phyloP scores from a whole-genome alignment of 495 filamentous ascomycete genomes.

The Penicillium egyptiacum region DNA sequence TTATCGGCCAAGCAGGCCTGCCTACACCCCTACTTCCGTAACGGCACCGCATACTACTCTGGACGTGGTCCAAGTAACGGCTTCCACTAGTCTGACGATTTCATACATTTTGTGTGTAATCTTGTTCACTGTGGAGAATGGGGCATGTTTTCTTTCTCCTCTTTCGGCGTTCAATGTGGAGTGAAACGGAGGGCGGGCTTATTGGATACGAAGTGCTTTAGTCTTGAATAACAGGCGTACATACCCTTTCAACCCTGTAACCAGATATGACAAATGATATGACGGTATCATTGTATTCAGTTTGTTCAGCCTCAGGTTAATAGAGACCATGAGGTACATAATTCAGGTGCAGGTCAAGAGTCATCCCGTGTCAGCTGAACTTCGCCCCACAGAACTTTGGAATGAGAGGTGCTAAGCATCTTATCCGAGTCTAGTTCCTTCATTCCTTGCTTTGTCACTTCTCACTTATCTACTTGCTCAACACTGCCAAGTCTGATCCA shows the following conservation, averaged over 20 bases:
- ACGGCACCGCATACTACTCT: constrained; percentile 57
- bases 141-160: constrained; percentile 25
- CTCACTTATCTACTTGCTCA: background rate
- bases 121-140: constrained; percentile 22
- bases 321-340: background rate
- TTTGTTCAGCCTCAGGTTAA: constrained; percentile 18
- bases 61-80: constrained; percentile 48
- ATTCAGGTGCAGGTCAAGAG: background rate
- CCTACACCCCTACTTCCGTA: constrained; percentile 87
- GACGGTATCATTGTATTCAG: constrained; percentile 13
- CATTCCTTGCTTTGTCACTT: background rate
- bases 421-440: background rate
- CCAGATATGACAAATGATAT: constrained; percentile 4
- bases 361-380: constrained; percentile 22
- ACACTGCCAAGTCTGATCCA: background rate
- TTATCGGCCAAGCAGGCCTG: constrained; percentile 96
- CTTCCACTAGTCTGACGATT: constrained; percentile 32
- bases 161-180: constrained; percentile 44
- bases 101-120: constrained; percentile 20
- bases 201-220: constrained; percentile 37
- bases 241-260: constrained; percentile 29
- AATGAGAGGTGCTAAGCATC: background rate
- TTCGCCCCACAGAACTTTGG: constrained; percentile 16
- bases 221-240: constrained; percentile 37
- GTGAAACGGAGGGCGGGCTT: constrained; percentile 35